Conservation (phyloP, 768 basidiomycete genomes). For the Agaricus blazei region DNA sequence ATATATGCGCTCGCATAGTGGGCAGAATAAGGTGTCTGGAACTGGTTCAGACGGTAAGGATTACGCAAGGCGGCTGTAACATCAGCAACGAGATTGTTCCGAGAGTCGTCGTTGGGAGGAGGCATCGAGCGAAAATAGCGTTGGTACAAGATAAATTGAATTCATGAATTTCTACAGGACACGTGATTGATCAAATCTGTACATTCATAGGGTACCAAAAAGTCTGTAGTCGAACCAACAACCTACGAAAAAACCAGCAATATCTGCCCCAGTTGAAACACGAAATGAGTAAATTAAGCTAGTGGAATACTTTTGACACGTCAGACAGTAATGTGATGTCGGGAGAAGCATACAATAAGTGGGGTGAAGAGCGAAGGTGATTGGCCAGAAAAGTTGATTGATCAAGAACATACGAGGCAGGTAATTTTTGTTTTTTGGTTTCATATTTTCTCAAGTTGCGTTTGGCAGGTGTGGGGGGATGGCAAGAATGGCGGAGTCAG, state of each 20-base stretch:
- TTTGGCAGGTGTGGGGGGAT: neutral
- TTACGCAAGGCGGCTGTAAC: conserved; percentile 2
- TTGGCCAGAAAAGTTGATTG: conserved; percentile 4
- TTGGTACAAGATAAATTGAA: neutral
- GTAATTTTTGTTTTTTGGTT: neutral
- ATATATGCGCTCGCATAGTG: conserved; percentile 56
- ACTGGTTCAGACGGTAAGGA: conserved; percentile 9
- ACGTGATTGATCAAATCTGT: conserved; percentile 5
- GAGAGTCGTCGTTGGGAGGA: neutral
- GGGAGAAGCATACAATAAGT: conserved; percentile 11
- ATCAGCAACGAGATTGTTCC: neutral
- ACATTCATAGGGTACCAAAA: neutral
- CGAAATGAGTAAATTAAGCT: conserved; percentile 11
- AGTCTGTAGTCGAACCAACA: conserved; percentile 9
- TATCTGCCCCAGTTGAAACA: conserved; percentile 9
- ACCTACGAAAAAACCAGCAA: conserved; percentile 7
- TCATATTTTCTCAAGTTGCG: neutral
- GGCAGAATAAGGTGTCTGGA: conserved; percentile 28
- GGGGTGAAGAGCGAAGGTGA: conserved; percentile 7
- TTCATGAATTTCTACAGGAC: neutral
- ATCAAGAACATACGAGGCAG: conserved; percentile 6
- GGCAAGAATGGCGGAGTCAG: conserved; percentile 4
- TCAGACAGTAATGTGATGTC: conserved; percentile 9
- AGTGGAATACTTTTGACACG: conserved; percentile 11
- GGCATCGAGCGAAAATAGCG: neutral